These are phyloP conservation scores for Camelina neglecta DNA, from an alignment of 345 rosid species.

Conservation along the genomic window DNA sequence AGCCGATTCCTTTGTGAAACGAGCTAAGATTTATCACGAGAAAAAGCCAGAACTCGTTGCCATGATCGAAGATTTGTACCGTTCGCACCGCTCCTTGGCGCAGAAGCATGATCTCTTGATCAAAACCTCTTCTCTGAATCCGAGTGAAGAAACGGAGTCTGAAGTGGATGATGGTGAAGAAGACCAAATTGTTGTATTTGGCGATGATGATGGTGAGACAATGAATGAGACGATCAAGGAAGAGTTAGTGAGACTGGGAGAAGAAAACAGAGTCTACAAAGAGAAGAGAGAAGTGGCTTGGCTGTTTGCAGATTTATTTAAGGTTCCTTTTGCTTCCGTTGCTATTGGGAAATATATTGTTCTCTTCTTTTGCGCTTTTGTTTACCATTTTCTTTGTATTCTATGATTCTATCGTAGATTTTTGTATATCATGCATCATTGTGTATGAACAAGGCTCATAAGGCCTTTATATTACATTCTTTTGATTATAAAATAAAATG, in stretches of 20 bases:
- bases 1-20: conserved; percentile 11
- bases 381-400: not conserved
- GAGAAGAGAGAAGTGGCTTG: not conserved
- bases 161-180: not conserved
- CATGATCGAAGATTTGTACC: conserved; percentile 30
- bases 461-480: not conserved
- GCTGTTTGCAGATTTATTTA: not conserved
- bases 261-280: conserved; percentile 28
- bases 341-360: not conserved
- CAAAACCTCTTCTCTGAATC: not conserved
- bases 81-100: conserved; percentile 25
- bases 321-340: not conserved
- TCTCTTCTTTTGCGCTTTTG: not conserved
- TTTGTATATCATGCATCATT: too few species aligned
- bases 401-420: not conserved
- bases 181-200: not conserved
- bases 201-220: conserved; percentile 2
- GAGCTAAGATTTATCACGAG: conserved; percentile 30
- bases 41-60: conserved; percentile 21
- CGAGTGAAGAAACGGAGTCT: not conserved
- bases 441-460: not conserved
- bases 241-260: conserved; percentile 5
- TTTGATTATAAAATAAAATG: not conserved
- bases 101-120: conserved; percentile 6
- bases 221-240: conserved; percentile 3